A percentile compares a stretch with the other conserved stretches of the same genome.
phyloP scores from a whole-genome alignment of 2,329 filamentous ascomycete genomes.

The Ceratocystis lukuohia region DNA sequence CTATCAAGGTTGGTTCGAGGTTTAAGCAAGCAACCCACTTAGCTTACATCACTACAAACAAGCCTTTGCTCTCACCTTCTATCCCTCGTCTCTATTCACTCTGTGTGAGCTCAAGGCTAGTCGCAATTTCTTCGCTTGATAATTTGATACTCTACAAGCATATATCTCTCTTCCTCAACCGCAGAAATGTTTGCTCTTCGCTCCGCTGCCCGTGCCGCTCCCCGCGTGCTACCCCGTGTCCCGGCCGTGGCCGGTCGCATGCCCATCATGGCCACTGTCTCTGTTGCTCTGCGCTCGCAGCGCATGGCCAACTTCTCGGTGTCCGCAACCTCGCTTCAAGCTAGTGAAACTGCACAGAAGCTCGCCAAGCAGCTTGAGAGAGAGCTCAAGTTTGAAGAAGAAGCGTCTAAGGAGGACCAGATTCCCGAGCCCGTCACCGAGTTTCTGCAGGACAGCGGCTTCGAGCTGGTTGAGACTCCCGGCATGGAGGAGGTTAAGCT shows the following conservation, averaged over 20 bases:
- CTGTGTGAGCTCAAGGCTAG: neutral
- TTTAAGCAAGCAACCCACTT: too few relatives aligned
- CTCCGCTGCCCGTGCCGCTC: slow-evolving; percentile 50
- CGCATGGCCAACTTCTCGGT: slow-evolving; percentile 27
- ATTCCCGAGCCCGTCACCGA: slow-evolving; percentile 68
- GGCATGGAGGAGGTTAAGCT: slow-evolving; percentile 83
- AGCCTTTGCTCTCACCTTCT: neutral
- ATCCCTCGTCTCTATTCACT: neutral
- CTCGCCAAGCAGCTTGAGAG: slow-evolving; percentile 55
- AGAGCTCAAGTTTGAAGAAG: slow-evolving; percentile 72
- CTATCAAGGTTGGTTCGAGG: too few relatives aligned
- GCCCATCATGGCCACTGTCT: slow-evolving; percentile 7
- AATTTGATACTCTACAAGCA: too few relatives aligned
- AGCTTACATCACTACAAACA: too few relatives aligned
- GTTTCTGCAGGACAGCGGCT: slow-evolving; percentile 75
- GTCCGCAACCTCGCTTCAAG: slow-evolving; percentile 41
- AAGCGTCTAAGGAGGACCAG: slow-evolving; percentile 60
- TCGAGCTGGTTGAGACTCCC: slow-evolving; percentile 65
- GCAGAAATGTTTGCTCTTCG: slow-evolving; percentile 52
- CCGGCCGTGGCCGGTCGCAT: slow-evolving; percentile 12
- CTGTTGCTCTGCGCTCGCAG: slow-evolving; percentile 31
- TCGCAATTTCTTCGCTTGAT: neutral
- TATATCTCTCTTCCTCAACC: neutral
- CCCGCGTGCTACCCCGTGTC: slow-evolving; percentile 37
- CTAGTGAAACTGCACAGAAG: slow-evolving; percentile 53